These are phyloP conservation scores for Malassezia yamatoensis DNA, from an alignment of 1,284 basidiomycete species.

Conservation along the genomic window DNA sequence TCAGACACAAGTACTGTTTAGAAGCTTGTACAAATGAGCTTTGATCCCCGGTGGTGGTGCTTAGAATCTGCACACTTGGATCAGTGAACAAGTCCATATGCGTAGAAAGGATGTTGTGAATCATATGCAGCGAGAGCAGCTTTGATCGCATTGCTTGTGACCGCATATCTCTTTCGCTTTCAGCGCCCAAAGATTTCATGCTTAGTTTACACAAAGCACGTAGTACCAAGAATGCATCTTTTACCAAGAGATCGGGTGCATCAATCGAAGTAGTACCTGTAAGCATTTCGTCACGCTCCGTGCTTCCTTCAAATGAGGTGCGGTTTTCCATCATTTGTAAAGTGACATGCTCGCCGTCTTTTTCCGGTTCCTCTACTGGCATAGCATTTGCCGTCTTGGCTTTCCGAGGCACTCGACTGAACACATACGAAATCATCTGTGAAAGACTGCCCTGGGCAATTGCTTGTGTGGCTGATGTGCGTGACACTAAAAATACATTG, in stretches of 20 bases:
- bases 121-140: constrained; percentile 42
- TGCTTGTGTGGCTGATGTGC: constrained; percentile 39
- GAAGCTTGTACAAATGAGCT: constrained; percentile 47
- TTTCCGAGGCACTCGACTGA: constrained; percentile 33
- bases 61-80: constrained; percentile 38
- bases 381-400: background rate
- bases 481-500: constrained; percentile 45
- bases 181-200: constrained; percentile 44
- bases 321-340: constrained; percentile 36
- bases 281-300: constrained; percentile 32
- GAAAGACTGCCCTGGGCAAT: constrained; percentile 44
- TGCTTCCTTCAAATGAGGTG: constrained; percentile 41
- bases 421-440: constrained; percentile 46
- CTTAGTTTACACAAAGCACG: constrained; percentile 46
- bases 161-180: constrained; percentile 45
- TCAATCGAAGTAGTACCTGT: constrained; percentile 28
- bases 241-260: constrained; percentile 43
- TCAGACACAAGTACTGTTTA: constrained; percentile 61
- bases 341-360: constrained; percentile 22
- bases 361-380: background rate
- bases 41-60: constrained; percentile 42
- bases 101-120: constrained; percentile 37
- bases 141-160: constrained; percentile 48
- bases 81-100: constrained; percentile 45
- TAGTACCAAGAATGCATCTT: constrained; percentile 46